Evolutionary conservation across 106 monocot genomes (phyloP).

Genomic region (Acorus calamus): DNA sequence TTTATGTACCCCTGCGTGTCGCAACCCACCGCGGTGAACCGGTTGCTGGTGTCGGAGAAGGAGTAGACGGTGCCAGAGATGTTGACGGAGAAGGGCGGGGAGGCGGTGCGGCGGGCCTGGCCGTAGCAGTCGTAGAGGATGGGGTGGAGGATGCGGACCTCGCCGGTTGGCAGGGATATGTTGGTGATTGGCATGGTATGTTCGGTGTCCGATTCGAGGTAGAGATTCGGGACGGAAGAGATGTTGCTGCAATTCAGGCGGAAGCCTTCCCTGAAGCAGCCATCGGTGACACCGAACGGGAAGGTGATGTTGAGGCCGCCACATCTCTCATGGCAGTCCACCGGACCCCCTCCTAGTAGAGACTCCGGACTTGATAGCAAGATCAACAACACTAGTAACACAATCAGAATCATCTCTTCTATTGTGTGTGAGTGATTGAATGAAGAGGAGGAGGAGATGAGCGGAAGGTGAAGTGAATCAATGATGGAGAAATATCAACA

Average conservation of each 20-base stretch:
- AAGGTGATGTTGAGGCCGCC: conserved; percentile 15
- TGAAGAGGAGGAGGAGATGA: neutral
- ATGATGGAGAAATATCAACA: too few species aligned
- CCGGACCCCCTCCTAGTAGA: too few species aligned
- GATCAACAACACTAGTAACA: too few species aligned
- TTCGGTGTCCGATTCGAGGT: neutral
- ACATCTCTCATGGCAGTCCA: conserved; percentile 1
- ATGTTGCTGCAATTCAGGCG: conserved; percentile 12
- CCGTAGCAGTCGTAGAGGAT: conserved; percentile 17
- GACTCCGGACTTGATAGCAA: too few species aligned
- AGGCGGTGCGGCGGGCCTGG: conserved; percentile 4
- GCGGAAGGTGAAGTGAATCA: too few species aligned
- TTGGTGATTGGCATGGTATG: conserved; percentile 9
- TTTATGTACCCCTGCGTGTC: conserved; percentile 23
- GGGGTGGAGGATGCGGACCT: conserved; percentile 21
- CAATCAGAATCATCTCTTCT: too few species aligned
- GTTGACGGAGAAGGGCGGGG: conserved; percentile 8
- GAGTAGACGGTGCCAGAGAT: conserved; percentile 2
- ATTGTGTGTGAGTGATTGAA: too few species aligned
- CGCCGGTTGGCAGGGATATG: conserved; percentile 15
- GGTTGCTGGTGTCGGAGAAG: neutral
- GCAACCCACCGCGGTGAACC: conserved; percentile 19
- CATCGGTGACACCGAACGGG: conserved; percentile 25
- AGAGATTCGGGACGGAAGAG: neutral
- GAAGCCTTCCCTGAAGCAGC: conserved; percentile 23